Evolutionary conservation across 2,329 filamentous ascomycete species (phyloP).

Genomic region (Biscogniauxia sp.): DNA sequence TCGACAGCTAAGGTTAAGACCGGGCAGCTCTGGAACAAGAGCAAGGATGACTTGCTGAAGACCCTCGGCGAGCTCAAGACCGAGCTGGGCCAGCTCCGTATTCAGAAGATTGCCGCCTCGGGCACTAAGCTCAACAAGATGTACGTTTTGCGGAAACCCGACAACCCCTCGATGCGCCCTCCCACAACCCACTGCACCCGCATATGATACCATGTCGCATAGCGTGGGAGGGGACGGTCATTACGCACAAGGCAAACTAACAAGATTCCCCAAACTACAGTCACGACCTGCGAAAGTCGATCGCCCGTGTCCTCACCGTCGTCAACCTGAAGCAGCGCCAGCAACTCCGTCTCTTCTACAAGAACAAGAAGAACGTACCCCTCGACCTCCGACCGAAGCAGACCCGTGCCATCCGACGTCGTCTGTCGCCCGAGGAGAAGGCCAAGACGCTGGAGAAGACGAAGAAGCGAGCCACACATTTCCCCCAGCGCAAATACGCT

Average conservation of each 20-base stretch:
- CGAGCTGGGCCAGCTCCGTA: slow-evolving; percentile 93
- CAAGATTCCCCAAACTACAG: slow-evolving; percentile 46
- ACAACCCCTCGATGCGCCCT: slow-evolving; percentile 7
- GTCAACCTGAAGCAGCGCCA: slow-evolving; percentile 99
- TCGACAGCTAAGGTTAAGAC: slow-evolving; percentile 80
- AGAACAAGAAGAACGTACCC: slow-evolving; percentile 99
- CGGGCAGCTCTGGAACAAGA: slow-evolving; percentile 96
- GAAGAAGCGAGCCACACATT: slow-evolving; percentile 94
- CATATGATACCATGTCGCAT: not conserved
- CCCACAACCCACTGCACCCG: not conserved
- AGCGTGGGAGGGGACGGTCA: not conserved
- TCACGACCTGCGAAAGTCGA: slow-evolving; percentile 99
- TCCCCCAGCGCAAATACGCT: slow-evolving; percentile 98
- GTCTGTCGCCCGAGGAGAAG: slow-evolving; percentile 88
- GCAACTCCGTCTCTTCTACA: slow-evolving; percentile 98
- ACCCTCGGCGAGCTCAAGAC: slow-evolving; percentile 93
- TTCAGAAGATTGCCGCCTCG: slow-evolving; percentile 96
- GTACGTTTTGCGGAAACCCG: slow-evolving; percentile 52
- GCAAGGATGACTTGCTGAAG: slow-evolving; percentile 96
- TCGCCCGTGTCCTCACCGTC: slow-evolving; percentile 97
- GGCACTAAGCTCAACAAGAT: slow-evolving; percentile 97
- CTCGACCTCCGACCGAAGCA: slow-evolving; percentile 98
- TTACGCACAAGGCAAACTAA: slow-evolving; percentile 5
- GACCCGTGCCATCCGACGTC: slow-evolving; percentile 95
- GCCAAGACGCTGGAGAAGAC: slow-evolving; percentile 84